Evolutionary conservation across 768 basidiomycete species (phyloP).

Genomic region (Mycena maculata): DNA sequence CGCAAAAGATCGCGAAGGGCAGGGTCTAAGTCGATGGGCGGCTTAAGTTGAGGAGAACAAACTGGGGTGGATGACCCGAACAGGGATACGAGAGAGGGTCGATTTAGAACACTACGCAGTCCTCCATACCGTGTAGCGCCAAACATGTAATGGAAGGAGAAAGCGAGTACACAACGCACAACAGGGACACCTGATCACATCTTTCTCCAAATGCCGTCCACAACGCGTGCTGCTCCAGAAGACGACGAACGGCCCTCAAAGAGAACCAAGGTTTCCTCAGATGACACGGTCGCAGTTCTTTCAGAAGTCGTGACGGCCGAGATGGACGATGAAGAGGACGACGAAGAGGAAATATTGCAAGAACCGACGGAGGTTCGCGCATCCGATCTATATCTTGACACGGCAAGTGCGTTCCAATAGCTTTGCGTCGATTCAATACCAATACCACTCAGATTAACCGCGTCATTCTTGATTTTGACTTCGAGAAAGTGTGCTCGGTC

Average conservation of each 20-base stretch:
- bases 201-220: slow-evolving; percentile 21
- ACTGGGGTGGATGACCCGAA: slow-evolving; percentile 9
- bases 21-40: slow-evolving; percentile 73
- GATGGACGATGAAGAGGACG: slow-evolving; percentile 42
- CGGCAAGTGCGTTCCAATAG: slow-evolving; percentile 62
- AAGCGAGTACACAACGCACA: slow-evolving; percentile 8
- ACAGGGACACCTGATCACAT: too few relatives aligned
- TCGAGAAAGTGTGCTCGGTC: slow-evolving; percentile 98
- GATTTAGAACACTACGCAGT: slow-evolving; percentile 13
- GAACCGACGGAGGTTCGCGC: slow-evolving; percentile 54
- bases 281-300: slow-evolving; percentile 25
- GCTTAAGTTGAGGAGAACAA: slow-evolving; percentile 58
- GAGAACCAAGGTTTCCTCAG: slow-evolving; percentile 41
- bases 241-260: slow-evolving; percentile 50
- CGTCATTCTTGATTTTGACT: slow-evolving; percentile 94
- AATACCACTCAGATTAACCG: slow-evolving; percentile 80
- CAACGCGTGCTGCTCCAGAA: slow-evolving; percentile 24
- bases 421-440: slow-evolving; percentile 24
- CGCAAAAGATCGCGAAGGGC: slow-evolving; percentile 69
- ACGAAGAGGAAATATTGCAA: slow-evolving; percentile 46
- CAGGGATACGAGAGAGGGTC: slow-evolving; percentile 12
- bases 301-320: slow-evolving; percentile 23
- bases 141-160: slow-evolving; percentile 23
- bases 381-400: slow-evolving; percentile 95
- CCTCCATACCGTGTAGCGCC: slow-evolving; percentile 16